phyloP scores from a whole-genome alignment of 257 asterid genomes.

The Lithospermum erythrorhizon region DNA sequence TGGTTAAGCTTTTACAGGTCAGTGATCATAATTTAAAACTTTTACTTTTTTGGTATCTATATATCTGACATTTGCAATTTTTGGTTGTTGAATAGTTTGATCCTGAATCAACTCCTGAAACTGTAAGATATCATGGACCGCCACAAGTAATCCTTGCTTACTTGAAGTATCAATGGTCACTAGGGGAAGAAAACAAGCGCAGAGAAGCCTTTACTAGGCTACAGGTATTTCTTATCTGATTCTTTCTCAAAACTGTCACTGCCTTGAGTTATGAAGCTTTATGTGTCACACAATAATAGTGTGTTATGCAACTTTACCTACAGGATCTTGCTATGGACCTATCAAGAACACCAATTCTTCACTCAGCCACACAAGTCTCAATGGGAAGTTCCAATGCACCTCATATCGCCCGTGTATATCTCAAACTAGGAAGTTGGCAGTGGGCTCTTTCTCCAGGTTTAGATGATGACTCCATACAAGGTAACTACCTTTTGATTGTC shows the following conservation, averaged over 20 bases:
- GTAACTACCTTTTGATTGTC: slow-evolving; percentile 22
- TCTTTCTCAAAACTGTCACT: slow-evolving; percentile 4
- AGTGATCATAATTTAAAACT: slow-evolving; percentile 13
- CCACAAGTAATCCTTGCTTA: slow-evolving; percentile 98
- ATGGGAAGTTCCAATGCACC: slow-evolving; percentile 55
- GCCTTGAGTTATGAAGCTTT: not conserved
- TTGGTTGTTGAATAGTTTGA: slow-evolving; percentile 50
- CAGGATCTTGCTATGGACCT: slow-evolving; percentile 90
- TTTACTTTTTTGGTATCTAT: not conserved
- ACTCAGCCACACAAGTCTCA: slow-evolving; percentile 49
- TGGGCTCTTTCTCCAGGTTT: slow-evolving; percentile 89
- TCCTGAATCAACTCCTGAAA: slow-evolving; percentile 80
- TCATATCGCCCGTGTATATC: slow-evolving; percentile 80
- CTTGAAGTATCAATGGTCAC: slow-evolving; percentile 95
- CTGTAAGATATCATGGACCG: slow-evolving; percentile 73
- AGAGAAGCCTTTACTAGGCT: slow-evolving; percentile 77
- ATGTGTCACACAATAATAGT: slow-evolving; percentile 4
- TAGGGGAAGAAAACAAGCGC: slow-evolving; percentile 92
- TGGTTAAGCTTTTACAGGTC: slow-evolving; percentile 89
- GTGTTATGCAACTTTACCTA: slow-evolving; percentile 15
- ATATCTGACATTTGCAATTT: not conserved
- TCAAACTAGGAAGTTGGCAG: slow-evolving; percentile 83
- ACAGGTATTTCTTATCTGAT: slow-evolving; percentile 43
- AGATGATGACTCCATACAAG: slow-evolving; percentile 92
- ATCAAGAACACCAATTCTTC: slow-evolving; percentile 53